Base-by-base conservation (phyloP, 495 filamentous ascomycete genomes). In the Aspergillus diversus region DNA sequence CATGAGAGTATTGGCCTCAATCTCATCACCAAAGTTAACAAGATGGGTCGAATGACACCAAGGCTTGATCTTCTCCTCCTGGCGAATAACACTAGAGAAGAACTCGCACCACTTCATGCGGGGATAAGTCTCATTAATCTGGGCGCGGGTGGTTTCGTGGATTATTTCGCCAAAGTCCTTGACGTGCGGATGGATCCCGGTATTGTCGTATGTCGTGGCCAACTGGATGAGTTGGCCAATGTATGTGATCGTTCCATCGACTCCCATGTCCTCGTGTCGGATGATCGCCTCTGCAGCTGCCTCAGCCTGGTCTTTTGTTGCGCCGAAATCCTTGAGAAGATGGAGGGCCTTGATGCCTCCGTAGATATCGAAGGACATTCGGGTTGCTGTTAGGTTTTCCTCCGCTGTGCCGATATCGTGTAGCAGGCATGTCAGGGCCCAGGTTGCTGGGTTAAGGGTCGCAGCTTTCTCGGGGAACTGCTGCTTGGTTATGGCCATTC, bases 21-120 rank as follows among this genome's bases (percentile, higher is more conserved):
- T 86, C 31, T 77, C 80, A 39, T 84, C 77, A 9, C 81, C 81
- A 66, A 91, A 92, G 32, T 80, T 72, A 2, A 85, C 88, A 42
- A 91, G 77, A 61, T 85, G 77, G n/a, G 89, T 91, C 9, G 86
- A 87, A 74, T 93, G 89, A 17, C 81, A 83, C 88, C 89, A 92
- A 7, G 89, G 89, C 74, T 91, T 91, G 34, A 84, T 73, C 15
- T 65, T 62, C 59, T 77, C 79, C 80, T 91, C 89, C 66, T 84
- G 77, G n/a, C 80, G 66, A 50, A 92, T 81, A 8, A 56, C 48
- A 1, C 21, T 35, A 5, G 71, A 35, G 49, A 75, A 75, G 61
- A 69, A 67, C 2, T 8, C 4, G n/a, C 63, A 66, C 72, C 72
- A 75, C 39, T 61, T 50, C 2, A 61, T n/a, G 5, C 72, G 65